A percentile compares a stretch with the other conserved stretches of the same genome.
Evolutionary conservation across 176 grass and related monocot genomes (phyloP).

Genomic region (Oryza officinalis): DNA sequence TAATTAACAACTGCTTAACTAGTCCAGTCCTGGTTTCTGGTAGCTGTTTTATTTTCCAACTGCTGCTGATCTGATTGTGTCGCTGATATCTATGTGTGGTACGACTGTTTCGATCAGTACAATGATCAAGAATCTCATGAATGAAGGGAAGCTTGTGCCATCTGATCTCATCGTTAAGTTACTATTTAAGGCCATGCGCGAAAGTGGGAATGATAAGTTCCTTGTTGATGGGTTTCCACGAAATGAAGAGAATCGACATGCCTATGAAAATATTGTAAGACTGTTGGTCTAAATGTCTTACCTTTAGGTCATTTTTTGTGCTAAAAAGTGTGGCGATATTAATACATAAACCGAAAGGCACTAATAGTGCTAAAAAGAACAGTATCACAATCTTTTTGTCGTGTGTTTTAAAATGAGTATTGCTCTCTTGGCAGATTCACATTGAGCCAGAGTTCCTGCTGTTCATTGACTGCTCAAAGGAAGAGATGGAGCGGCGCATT

Average conservation of each 20-base stretch:
- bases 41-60: neutral
- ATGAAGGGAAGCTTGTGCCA: slow-evolving; percentile 73
- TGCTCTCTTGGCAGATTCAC: slow-evolving; percentile 43
- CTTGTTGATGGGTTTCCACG: slow-evolving; percentile 86
- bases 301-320: neutral
- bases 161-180: slow-evolving; percentile 55
- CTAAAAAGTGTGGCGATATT: neutral
- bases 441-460: slow-evolving; percentile 71
- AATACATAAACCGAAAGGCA: neutral
- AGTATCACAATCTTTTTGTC: neutral
- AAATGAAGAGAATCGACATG: slow-evolving; percentile 59
- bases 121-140: slow-evolving; percentile 78
- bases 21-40: neutral
- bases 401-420: slow-evolving; percentile 10
- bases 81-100: slow-evolving; percentile 2
- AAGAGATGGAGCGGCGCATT: slow-evolving; percentile 59
- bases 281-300: neutral
- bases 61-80: neutral
- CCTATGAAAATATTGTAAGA: slow-evolving; percentile 68
- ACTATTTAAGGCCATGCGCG: slow-evolving; percentile 70
- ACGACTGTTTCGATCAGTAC: slow-evolving; percentile 35
- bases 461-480: slow-evolving; percentile 67
- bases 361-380: neutral
- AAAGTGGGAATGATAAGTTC: slow-evolving; percentile 78
- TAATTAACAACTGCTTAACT: slow-evolving; percentile 1